A percentile compares a stretch with the other conserved stretches of the same genome.
Evolutionary conservation across 2,329 filamentous ascomycete species (phyloP).

Genomic region (Sporothrix phasma): DNA sequence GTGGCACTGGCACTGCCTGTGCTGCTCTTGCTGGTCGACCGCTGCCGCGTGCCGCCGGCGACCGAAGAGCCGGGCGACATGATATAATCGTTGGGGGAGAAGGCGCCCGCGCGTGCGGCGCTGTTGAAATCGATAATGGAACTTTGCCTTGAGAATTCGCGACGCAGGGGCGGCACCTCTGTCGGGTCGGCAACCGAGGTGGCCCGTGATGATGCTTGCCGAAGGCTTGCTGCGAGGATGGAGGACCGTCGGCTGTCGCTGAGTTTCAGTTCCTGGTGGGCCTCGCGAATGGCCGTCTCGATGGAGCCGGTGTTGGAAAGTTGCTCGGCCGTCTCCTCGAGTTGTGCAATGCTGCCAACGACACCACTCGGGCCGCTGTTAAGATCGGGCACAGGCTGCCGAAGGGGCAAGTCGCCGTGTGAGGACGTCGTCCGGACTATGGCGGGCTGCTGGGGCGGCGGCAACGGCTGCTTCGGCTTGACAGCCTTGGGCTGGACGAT

Average conservation of each 20-base stretch:
- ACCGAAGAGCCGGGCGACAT: conserved; percentile 58
- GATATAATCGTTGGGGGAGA: conserved; percentile 57
- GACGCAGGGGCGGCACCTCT: conserved; percentile 17
- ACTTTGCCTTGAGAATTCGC: conserved; percentile 27
- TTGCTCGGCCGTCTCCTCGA: conserved; percentile 66
- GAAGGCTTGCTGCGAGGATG: conserved; percentile 41
- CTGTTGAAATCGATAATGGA: conserved; percentile 64
- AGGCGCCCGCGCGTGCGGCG: conserved; percentile 57
- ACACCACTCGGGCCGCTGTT: conserved; percentile 52
- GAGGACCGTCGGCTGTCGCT: conserved; percentile 58
- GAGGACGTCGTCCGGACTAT: conserved; percentile 40
- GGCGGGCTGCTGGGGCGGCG: conserved; percentile 24
- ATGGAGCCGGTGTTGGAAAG: conserved; percentile 67
- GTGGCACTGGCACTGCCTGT: conserved; percentile 21
- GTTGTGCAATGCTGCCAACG: conserved; percentile 57
- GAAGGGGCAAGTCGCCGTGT: conserved; percentile 35
- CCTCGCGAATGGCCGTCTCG: conserved; percentile 64
- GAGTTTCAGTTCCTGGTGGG: conserved; percentile 61
- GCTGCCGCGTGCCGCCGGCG: conserved; percentile 42
- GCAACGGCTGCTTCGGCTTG: background rate
- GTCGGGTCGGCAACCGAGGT: background rate
- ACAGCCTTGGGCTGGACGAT: conserved; percentile 14
- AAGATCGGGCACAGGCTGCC: conserved; percentile 53
- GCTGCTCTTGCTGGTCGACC: conserved; percentile 45
- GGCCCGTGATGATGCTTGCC: conserved; percentile 19